Conservation (phyloP, 441 rosid species). For the Eutrema salsugineum region DNA sequence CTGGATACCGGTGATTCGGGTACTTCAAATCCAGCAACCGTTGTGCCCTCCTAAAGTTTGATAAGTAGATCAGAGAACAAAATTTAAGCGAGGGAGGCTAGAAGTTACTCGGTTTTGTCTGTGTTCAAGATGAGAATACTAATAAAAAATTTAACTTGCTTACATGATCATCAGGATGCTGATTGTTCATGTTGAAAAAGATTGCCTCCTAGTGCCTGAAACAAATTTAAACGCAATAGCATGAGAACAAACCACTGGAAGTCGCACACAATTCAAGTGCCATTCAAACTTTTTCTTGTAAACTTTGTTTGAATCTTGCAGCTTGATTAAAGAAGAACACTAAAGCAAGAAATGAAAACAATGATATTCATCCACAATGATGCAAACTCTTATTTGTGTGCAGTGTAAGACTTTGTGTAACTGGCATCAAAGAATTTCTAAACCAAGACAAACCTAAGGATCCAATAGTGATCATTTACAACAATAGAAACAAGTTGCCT, state of each 20-base stretch:
- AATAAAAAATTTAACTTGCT: conserved; percentile 35
- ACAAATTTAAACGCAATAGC: not conserved
- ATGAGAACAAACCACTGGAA: not conserved
- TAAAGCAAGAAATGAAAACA: not conserved
- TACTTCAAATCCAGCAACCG: conserved; percentile 82
- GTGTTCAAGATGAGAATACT: not conserved
- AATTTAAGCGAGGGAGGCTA: not conserved
- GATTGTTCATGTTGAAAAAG: conserved; percentile 62
- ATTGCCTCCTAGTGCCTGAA: conserved; percentile 15
- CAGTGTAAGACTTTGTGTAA: not conserved
- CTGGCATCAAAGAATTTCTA: not conserved
- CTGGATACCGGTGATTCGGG: conserved; percentile 91
- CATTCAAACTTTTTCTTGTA: too few relatives aligned
- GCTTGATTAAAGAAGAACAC: not conserved
- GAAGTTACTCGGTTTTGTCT: not conserved
- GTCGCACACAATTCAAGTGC: too few relatives aligned
- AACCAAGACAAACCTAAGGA: not conserved
- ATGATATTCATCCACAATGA: not conserved
- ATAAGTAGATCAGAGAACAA: not conserved
- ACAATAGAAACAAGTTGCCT: not conserved
- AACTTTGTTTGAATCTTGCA: not conserved
- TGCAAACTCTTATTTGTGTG: not conserved
- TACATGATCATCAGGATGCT: conserved; percentile 47
- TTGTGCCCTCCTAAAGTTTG: conserved; percentile 65
- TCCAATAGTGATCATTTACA: not conserved